Conservation (phyloP, 179 eudicot species). For the Spinacia oleracea region DNA sequence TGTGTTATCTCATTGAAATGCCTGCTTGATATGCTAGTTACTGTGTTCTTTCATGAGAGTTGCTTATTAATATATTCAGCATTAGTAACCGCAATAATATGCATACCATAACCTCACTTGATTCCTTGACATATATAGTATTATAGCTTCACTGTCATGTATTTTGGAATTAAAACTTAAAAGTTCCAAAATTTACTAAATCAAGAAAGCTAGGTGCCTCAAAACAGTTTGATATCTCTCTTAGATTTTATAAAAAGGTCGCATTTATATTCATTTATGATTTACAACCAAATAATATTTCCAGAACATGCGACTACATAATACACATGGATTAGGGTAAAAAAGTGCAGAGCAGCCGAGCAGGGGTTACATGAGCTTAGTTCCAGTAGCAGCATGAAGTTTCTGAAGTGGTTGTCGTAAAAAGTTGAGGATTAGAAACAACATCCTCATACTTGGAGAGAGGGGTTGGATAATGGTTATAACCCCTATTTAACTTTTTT, state of each 20-base stretch:
- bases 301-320: no score
- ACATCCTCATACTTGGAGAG: no score
- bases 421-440: no score
- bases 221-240: conserved; percentile 29
- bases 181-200: conserved; percentile 23
- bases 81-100: conserved; percentile 18
- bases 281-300: neutral
- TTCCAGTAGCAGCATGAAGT: no score
- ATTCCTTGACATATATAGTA: conserved; percentile 18
- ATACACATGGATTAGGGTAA: no score
- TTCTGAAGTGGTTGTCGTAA: no score
- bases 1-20: conserved; percentile 12
- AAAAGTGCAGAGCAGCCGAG: no score
- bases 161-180: conserved; percentile 27
- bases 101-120: conserved; percentile 24
- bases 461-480: no score
- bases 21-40: conserved; percentile 16
- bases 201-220: conserved; percentile 29
- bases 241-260: conserved; percentile 23
- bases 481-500: no score
- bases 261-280: conserved; percentile 2
- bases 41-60: conserved; percentile 5
- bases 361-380: no score
- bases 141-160: conserved; percentile 28
- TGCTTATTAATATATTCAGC: neutral